Percentiles rank a stretch among this genome's conserved stretches.
Conservation (phyloP, 148 eudicot species). For the Amaranthus palmeri region DNA sequence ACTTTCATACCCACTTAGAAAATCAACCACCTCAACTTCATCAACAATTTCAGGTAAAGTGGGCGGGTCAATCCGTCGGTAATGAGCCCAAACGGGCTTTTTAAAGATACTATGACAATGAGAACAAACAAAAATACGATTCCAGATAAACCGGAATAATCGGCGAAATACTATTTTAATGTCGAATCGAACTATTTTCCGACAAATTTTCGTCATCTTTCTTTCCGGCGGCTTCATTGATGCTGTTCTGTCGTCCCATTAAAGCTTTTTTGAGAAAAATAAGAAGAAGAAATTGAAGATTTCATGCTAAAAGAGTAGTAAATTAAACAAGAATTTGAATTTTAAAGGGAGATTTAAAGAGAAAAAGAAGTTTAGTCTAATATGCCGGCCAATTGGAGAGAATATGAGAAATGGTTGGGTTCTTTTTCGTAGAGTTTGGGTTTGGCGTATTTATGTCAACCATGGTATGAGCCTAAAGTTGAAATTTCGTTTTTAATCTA, state of each 20-base stretch:
- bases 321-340: neutral
- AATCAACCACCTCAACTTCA: slow-evolving; percentile 23
- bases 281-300: neutral
- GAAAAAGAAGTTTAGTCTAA: neutral
- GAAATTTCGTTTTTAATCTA: neutral
- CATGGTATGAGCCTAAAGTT: neutral
- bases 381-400: slow-evolving; percentile 5
- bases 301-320: neutral
- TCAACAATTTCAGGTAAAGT: slow-evolving; percentile 21
- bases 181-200: slow-evolving; percentile 47
- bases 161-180: slow-evolving; percentile 35
- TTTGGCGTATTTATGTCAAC: neutral
- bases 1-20: slow-evolving; percentile 40
- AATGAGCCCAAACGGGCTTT: slow-evolving; percentile 13
- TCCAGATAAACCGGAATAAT: slow-evolving; percentile 53
- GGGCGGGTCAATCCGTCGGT: slow-evolving; percentile 35
- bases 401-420: too few relatives aligned
- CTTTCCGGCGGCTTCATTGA: slow-evolving; percentile 43
- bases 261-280: neutral
- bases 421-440: neutral
- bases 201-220: slow-evolving; percentile 62
- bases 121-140: slow-evolving; percentile 50
- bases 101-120: slow-evolving; percentile 13
- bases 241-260: slow-evolving; percentile 26
- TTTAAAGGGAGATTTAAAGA: neutral